Base-by-base conservation (phyloP, 192 early-diverging fungal species). In the Coemansia javaensis region DNA sequence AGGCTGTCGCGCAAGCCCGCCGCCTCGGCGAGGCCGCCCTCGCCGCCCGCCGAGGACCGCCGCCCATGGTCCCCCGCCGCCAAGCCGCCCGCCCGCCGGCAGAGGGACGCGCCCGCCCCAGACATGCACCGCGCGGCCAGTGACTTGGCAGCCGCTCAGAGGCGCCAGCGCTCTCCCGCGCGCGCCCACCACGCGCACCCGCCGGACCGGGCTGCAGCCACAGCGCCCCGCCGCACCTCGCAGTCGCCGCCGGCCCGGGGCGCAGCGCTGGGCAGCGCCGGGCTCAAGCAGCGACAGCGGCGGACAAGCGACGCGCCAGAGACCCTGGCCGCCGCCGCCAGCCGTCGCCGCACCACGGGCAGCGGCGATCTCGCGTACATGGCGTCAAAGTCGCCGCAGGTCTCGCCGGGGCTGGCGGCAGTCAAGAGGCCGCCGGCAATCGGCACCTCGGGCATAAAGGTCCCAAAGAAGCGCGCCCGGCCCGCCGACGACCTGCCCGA, bases 381-480 rank as follows among this genome's bases (percentile, higher is more conserved):
- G n/a, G n/a, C n/a, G n/a, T n/a, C n/a, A n/a, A n/a, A n/a, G n/a
- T n/a, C n/a, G n/a, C n/a, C n/a, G n/a, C n/a, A n/a, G n/a, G n/a
- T n/a, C n/a, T n/a, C n/a, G n/a, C n/a, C n/a, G n/a, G n/a, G n/a
- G n/a, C n/a, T n/a, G n/a, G n/a, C 48, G 3, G 48, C 48, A 39
- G 30, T 40, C 10, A 40, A 55, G 20, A 47, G 57, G 31, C n/a
- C 34, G 15, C 37, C 34, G 17, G 40, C 18, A 3, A 11, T 45
- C 25, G 54, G 50, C 2, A 21, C 23, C 21, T 33, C 50, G 15
- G 66, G 55, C 5, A 28, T 49, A 39, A 50, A 44, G 34, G 67
- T 71, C 36, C 67, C 67, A 11, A 71, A 71, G 40, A 71, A 71
- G 51, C 46, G 47, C 32, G 43, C 36, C 27, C 38, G 38, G 13